phyloP scores from a whole-genome alignment of 2,329 filamentous ascomycete genomes.

The Thermoascus crustaceus region DNA sequence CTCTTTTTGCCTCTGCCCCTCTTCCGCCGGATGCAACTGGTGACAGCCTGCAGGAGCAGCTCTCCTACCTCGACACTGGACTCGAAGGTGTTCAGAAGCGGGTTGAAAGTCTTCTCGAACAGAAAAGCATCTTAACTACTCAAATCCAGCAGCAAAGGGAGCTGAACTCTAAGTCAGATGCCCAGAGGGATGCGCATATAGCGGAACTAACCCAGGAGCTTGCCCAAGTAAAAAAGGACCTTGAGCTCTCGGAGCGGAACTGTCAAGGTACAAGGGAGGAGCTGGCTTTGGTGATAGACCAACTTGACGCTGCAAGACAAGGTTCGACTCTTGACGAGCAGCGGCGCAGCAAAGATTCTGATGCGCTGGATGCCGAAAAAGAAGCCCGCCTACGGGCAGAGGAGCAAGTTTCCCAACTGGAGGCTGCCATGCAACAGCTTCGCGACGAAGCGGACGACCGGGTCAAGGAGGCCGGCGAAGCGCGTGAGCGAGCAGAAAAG shows the following conservation, averaged over 20 bases:
- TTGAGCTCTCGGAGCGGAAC: conserved; percentile 46
- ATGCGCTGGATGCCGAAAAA: conserved; percentile 21
- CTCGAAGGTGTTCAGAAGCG: conserved; percentile 72
- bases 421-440: conserved; percentile 47
- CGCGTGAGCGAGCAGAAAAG: conserved; percentile 15
- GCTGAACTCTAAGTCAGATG: conserved; percentile 78
- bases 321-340: conserved; percentile 28
- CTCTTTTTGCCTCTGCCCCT: conserved; percentile 41
- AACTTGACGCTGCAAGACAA: conserved; percentile 35
- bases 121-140: conserved; percentile 79
- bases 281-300: conserved; percentile 33
- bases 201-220: conserved; percentile 39
- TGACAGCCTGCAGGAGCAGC: conserved; percentile 56
- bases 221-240: conserved; percentile 56
- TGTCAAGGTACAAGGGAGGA: conserved; percentile 32
- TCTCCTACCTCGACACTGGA: conserved; percentile 67
- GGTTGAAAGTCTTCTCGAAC: conserved; percentile 70
- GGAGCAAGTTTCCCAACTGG: conserved; percentile 25
- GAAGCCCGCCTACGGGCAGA: conserved; percentile 22
- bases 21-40: conserved; percentile 52
- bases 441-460: conserved; percentile 10
- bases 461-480: conserved; percentile 13
- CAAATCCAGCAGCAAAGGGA: conserved; percentile 95
- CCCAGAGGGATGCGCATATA: conserved; percentile 43
- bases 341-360: conserved; percentile 21